Conservation (phyloP, 257 asterid genomes). For the Gynochthodes officinalis region DNA sequence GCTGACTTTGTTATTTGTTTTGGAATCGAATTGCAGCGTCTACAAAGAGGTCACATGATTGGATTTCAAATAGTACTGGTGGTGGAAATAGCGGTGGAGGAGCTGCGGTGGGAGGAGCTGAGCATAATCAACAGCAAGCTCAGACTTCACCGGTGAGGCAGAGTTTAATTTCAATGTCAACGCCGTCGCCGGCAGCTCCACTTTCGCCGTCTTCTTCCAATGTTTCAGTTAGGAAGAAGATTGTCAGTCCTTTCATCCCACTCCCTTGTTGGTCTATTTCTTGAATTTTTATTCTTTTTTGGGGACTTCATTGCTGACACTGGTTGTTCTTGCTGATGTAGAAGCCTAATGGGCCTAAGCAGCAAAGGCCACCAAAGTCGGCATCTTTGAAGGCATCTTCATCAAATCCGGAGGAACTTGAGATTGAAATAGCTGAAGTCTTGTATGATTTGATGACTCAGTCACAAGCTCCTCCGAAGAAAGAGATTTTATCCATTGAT, state of each 20-base stretch:
- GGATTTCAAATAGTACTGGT: constrained; percentile 56
- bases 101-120: constrained; percentile 40
- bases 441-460: constrained; percentile 78
- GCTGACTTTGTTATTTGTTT: constrained; percentile 4
- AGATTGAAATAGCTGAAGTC: constrained; percentile 95
- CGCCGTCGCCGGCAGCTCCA: constrained; percentile 57
- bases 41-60: constrained; percentile 86
- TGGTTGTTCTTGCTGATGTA: constrained; percentile 27
- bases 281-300: neutral
- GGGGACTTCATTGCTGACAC: neutral
- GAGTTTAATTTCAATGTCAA: constrained; percentile 30
- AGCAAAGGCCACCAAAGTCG: constrained; percentile 67
- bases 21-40: constrained; percentile 43
- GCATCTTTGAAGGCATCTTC: constrained; percentile 57
- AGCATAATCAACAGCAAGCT: constrained; percentile 44
- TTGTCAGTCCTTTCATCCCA: constrained; percentile 43
- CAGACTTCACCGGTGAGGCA: constrained; percentile 69
- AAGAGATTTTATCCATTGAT: constrained; percentile 42
- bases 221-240: constrained; percentile 64
- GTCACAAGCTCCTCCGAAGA: constrained; percentile 68
- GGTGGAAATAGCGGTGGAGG: constrained; percentile 47
- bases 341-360: constrained; percentile 66
- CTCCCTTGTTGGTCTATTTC: neutral
- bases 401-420: constrained; percentile 79
- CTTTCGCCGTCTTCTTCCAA: constrained; percentile 80